phyloP scores from a whole-genome alignment of 208 protist genomes.

The Crithidia thermophila region DNA sequence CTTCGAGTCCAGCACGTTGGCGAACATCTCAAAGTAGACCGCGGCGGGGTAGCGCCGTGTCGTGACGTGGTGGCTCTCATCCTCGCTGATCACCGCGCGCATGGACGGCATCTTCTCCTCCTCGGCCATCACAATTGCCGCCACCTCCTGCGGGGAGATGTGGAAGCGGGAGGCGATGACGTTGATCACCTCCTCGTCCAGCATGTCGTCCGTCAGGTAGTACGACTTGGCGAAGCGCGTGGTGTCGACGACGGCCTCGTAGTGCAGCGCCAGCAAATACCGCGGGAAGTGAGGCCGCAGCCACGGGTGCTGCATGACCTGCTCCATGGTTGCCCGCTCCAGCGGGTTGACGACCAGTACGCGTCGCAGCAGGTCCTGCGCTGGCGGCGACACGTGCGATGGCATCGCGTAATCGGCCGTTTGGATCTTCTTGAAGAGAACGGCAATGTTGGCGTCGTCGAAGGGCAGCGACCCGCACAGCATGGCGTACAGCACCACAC shows the following conservation, averaged over 20 bases:
- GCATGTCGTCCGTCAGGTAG: slow-evolving; percentile 32
- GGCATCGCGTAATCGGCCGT: slow-evolving; percentile 65
- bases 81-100: slow-evolving; percentile 38
- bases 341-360: slow-evolving; percentile 83
- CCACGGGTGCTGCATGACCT: slow-evolving; percentile 91
- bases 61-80: slow-evolving; percentile 17
- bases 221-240: slow-evolving; percentile 56
- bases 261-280: slow-evolving; percentile 72
- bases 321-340: slow-evolving; percentile 87
- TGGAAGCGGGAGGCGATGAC: slow-evolving; percentile 63
- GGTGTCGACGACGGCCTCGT: slow-evolving; percentile 64
- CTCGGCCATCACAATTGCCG: slow-evolving; percentile 50
- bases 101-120: slow-evolving; percentile 63
- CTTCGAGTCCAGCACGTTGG: slow-evolving; percentile 80
- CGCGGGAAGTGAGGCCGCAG: slow-evolving; percentile 55
- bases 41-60: slow-evolving; percentile 60
- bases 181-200: slow-evolving; percentile 67
- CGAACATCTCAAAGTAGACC: slow-evolving; percentile 72
- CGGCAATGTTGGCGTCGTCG: slow-evolving; percentile 67
- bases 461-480: slow-evolving; percentile 79
- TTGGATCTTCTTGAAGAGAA: slow-evolving; percentile 83
- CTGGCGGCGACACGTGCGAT: slow-evolving; percentile 42
- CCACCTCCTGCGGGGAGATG: slow-evolving; percentile 47
- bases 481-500: slow-evolving; percentile 91
- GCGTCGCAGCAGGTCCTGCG: slow-evolving; percentile 60